Percentiles rank a stretch among this genome's conserved stretches.
phyloP scores from a whole-genome alignment of 495 filamentous ascomycete genomes.

The Aspergillus wentii region DNA sequence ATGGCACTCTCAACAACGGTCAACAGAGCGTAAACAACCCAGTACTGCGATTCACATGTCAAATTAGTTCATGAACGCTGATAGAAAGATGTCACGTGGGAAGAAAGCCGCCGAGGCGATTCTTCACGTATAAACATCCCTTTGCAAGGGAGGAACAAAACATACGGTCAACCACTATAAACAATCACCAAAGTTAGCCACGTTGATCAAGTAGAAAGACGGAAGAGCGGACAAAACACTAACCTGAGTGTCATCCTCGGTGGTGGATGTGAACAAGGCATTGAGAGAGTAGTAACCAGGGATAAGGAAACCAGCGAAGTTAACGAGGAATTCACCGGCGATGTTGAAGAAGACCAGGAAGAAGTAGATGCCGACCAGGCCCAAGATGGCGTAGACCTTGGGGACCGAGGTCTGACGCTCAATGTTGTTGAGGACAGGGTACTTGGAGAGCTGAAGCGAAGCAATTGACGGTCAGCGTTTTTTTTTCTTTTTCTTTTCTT shows the following conservation, averaged over 20 bases:
- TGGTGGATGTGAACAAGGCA: constrained; percentile 77
- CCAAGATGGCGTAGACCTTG: constrained; percentile 93
- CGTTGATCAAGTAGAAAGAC: background rate
- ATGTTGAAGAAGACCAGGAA: constrained; percentile 99
- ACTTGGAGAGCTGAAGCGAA: constrained; percentile 93
- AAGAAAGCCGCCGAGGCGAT: background rate
- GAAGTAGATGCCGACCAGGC: constrained; percentile 81
- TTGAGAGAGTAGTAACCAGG: constrained; percentile 94
- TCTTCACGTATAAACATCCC: no score
- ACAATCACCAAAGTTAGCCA: constrained; percentile 6
- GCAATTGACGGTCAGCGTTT: no score
- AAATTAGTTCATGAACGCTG: no score
- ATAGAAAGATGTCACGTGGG: constrained; percentile 20
- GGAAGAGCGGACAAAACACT: constrained; percentile 15
- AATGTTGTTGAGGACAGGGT: constrained; percentile 89
- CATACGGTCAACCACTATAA: constrained; percentile 64
- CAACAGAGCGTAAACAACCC: constrained; percentile 93
- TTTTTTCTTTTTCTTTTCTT: no score
- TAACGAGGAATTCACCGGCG: constrained; percentile 92
- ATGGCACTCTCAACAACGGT: constrained; percentile 90
- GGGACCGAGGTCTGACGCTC: constrained; percentile 93
- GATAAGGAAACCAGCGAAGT: constrained; percentile 89
- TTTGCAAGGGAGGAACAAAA: constrained; percentile 11
- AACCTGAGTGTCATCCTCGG: constrained; percentile 87
- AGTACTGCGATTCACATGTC: constrained; percentile 56